These are phyloP conservation scores for Zygotorulaspora florentina DNA, from an alignment of 805 yeast genomes.

Conservation along the genomic window DNA sequence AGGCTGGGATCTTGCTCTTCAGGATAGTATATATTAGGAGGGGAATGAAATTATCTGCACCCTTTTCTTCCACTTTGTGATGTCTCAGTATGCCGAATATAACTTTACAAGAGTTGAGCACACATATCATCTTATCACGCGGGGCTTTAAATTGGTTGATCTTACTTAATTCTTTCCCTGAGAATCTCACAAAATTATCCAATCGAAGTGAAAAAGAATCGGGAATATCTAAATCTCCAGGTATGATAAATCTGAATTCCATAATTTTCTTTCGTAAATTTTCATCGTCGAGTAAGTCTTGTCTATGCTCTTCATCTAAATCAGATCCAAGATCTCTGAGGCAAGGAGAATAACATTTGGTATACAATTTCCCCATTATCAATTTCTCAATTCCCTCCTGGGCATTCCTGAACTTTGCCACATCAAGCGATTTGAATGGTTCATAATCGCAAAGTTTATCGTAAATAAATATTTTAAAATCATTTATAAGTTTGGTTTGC, in stretches of 20 bases:
- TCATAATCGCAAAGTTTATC: constrained; percentile 57
- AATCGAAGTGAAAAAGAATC: constrained; percentile 45
- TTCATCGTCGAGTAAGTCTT: constrained; percentile 61
- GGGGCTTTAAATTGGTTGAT: constrained; percentile 87
- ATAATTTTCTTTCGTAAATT: constrained; percentile 48
- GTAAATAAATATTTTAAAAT: constrained; percentile 70
- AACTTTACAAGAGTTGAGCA: constrained; percentile 87
- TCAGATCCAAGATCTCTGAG: constrained; percentile 35
- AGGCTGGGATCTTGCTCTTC: constrained; percentile 56
- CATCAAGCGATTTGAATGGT: constrained; percentile 70
- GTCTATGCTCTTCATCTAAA: constrained; percentile 52
- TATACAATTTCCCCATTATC: constrained; percentile 80
- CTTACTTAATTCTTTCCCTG: constrained; percentile 69
- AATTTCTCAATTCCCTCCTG: constrained; percentile 90
- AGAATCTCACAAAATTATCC: constrained; percentile 56
- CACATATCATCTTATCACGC: constrained; percentile 87
- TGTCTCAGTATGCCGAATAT: constrained; percentile 82
- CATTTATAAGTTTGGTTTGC: constrained; percentile 69
- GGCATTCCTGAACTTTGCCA: constrained; percentile 61
- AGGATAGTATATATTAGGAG: constrained; percentile 73
- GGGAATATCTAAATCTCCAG: constrained; percentile 74
- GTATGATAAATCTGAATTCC: constrained; percentile 67
- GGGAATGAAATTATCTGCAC: constrained; percentile 95
- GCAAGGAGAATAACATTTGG: constrained; percentile 72
- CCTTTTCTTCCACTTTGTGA: constrained; percentile 57